phyloP scores from a whole-genome alignment of 73 alveolate genomes.

The Paramecium sexaurelia region DNA sequence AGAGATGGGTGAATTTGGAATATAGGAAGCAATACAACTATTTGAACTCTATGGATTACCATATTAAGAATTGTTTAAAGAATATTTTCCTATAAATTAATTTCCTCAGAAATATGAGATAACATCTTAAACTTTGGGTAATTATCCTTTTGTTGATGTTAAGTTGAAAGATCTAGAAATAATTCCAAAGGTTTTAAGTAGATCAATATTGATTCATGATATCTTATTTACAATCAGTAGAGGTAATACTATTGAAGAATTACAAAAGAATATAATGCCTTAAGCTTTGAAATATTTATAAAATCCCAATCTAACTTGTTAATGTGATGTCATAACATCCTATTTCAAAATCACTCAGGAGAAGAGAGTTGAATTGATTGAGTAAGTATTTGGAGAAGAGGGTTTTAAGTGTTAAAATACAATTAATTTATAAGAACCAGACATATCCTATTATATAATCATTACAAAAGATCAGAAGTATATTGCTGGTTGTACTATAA shows the following conservation, averaged over 20 bases:
- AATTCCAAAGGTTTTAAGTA: constrained; percentile 44
- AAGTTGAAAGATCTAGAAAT: constrained; percentile 69
- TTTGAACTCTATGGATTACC: constrained; percentile 28
- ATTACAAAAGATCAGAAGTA: constrained; percentile 65
- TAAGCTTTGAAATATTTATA: not conserved
- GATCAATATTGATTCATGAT: constrained; percentile 73
- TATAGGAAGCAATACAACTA: not conserved
- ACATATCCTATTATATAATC: constrained; percentile 76
- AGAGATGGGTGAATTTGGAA: constrained; percentile 41
- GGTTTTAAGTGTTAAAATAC: constrained; percentile 76
- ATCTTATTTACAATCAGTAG: constrained; percentile 54
- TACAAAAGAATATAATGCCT: not conserved
- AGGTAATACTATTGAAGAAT: constrained; percentile 11
- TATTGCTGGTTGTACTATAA: constrained; percentile 82
- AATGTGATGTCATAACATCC: constrained; percentile 79
- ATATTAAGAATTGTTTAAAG: not conserved
- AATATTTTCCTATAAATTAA: not conserved
- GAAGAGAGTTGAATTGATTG: constrained; percentile 76
- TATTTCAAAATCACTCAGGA: constrained; percentile 74
- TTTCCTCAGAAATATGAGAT: constrained; percentile 32
- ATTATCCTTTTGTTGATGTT: constrained; percentile 74
- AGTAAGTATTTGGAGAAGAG: constrained; percentile 70
- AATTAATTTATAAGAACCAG: constrained; percentile 87
- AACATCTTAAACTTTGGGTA: not conserved
- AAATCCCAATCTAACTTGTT: constrained; percentile 69